Evolutionary conservation across 2,329 filamentous ascomycete species (phyloP).

Genomic region (Diaporthe vexans): DNA sequence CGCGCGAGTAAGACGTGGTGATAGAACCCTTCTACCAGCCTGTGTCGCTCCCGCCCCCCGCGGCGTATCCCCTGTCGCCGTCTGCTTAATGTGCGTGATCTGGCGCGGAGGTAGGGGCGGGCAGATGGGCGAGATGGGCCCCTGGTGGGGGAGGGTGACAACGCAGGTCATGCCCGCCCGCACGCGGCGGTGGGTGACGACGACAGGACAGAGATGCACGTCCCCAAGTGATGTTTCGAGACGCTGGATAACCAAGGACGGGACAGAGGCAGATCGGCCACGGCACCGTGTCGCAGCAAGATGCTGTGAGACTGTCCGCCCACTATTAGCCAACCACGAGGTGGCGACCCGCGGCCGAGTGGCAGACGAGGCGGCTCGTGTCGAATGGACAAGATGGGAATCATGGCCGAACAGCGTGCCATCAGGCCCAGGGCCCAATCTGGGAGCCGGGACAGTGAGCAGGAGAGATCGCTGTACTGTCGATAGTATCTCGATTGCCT

Average conservation of each 20-base stretch:
- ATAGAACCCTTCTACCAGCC: neutral
- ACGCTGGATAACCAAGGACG: slow-evolving; percentile 9
- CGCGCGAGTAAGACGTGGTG: slow-evolving; percentile 18
- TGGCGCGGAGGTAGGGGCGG: slow-evolving; percentile 15
- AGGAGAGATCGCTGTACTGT: slow-evolving; percentile 37
- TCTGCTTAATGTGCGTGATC: slow-evolving; percentile 11
- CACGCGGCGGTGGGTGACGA: slow-evolving; percentile 5
- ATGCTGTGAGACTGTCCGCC: slow-evolving; percentile 25
- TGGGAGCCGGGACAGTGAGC: slow-evolving; percentile 35
- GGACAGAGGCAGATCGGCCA: slow-evolving; percentile 17
- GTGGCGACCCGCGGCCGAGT: slow-evolving; percentile 24
- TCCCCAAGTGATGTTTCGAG: slow-evolving; percentile 14
- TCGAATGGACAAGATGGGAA: slow-evolving; percentile 33
- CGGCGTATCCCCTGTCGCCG: neutral
- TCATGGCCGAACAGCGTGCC: slow-evolving; percentile 24
- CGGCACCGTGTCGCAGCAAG: slow-evolving; percentile 24
- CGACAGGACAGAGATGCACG: slow-evolving; percentile 14
- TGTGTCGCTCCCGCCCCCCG: neutral
- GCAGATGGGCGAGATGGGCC: slow-evolving; percentile 11
- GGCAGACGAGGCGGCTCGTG: slow-evolving; percentile 32
- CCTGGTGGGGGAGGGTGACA: slow-evolving; percentile 27
- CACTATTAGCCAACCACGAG: slow-evolving; percentile 23
- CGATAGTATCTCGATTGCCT: slow-evolving; percentile 39
- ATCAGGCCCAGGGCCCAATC: slow-evolving; percentile 26
- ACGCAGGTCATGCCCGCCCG: neutral